These are phyloP conservation scores for Emiliania huxleyi DNA, from an alignment of 78 protist genomes.

Conservation along the genomic window DNA sequence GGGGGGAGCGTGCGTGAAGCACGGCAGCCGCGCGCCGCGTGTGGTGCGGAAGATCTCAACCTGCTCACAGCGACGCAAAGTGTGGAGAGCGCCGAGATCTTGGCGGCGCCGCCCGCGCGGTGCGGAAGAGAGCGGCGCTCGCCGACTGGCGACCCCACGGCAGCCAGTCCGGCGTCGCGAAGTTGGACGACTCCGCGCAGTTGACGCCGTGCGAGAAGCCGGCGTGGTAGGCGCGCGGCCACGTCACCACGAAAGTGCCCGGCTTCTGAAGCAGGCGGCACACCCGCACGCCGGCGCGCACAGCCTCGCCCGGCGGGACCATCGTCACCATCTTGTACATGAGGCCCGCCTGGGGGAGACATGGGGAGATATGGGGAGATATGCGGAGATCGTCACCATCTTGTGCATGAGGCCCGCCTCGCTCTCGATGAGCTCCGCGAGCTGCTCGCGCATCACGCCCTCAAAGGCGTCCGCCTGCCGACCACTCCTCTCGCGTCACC, in stretches of 20 bases:
- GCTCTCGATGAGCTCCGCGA: conserved; percentile 30
- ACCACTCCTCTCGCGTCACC: too few species aligned
- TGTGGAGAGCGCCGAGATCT: neutral
- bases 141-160: conserved; percentile 34
- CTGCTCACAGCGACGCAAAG: neutral
- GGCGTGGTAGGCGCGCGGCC: conserved; percentile 49
- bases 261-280: neutral
- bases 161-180: conserved; percentile 47
- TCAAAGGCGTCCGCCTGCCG: too few species aligned
- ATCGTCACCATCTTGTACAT: conserved; percentile 35
- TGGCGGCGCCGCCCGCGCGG: too few species aligned
- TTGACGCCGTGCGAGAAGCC: conserved; percentile 45
- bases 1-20: too few species aligned
- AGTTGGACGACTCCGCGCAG: conserved; percentile 40
- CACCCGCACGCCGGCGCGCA: neutral
- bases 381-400: conserved; percentile 31
- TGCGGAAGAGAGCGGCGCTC: neutral
- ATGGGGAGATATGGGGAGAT: too few species aligned
- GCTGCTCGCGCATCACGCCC: conserved; percentile 31
- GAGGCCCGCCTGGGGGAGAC: too few species aligned
- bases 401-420: conserved; percentile 38
- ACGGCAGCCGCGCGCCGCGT: neutral
- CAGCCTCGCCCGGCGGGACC: neutral
- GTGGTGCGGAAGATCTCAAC: neutral
- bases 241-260: conserved; percentile 41